These are phyloP conservation scores for Astrothelium subdiscretum DNA, from an alignment of 495 filamentous ascomycete genomes.

Conservation along the genomic window DNA sequence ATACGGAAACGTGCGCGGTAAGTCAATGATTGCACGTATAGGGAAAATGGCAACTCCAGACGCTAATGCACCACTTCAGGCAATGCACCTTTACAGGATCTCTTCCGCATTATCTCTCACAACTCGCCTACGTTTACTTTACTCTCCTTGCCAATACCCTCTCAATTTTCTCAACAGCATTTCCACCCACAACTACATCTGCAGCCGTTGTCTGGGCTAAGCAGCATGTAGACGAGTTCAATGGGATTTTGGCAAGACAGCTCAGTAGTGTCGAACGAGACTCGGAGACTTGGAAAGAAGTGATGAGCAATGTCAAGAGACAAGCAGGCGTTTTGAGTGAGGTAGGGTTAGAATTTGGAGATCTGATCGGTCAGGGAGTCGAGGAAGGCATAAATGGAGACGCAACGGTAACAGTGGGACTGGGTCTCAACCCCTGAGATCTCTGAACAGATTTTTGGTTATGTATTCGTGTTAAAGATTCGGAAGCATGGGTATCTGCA, in stretches of 20 bases:
- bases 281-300: conserved; percentile 62
- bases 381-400: conserved; percentile 5
- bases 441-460: not conserved
- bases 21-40: conserved; percentile 16
- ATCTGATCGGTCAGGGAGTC: conserved; percentile 42
- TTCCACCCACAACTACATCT: conserved; percentile 47
- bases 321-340: conserved; percentile 72
- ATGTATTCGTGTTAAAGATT: not conserved
- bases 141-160: conserved; percentile 29
- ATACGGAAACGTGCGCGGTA: conserved; percentile 76
- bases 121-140: conserved; percentile 95
- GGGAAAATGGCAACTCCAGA: conserved; percentile 6
- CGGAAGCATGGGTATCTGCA: too few relatives aligned
- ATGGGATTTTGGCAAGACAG: conserved; percentile 67
- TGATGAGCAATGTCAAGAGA: conserved; percentile 66
- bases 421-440: not conserved
- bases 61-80: conserved; percentile 35
- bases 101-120: conserved; percentile 81
- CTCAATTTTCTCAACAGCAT: conserved; percentile 36
- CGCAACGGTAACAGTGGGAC: not conserved
- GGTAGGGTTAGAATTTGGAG: conserved; percentile 82
- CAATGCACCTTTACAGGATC: conserved; percentile 91
- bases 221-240: conserved; percentile 81
- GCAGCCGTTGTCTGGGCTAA: conserved; percentile 95
- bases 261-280: conserved; percentile 65